Evolutionary conservation across 306 rosid species (phyloP).

Genomic region (Styphnolobium japonicum): DNA sequence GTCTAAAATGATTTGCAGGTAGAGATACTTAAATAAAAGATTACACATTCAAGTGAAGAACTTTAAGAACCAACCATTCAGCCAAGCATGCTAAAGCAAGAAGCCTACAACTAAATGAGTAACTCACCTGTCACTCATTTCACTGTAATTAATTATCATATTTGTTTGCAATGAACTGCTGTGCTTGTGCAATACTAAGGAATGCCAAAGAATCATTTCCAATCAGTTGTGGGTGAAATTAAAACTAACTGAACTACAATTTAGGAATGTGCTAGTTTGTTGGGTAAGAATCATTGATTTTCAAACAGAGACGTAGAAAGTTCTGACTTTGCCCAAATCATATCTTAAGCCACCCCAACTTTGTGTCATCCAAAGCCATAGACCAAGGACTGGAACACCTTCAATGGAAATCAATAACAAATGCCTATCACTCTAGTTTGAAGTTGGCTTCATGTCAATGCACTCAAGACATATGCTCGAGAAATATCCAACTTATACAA

Average conservation of each 20-base stretch:
- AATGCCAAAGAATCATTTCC: constrained; percentile 4
- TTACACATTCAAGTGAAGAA: constrained; percentile 3
- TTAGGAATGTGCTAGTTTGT: not conserved
- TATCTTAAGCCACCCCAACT: not conserved
- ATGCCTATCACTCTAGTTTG: not conserved
- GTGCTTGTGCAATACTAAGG: not conserved
- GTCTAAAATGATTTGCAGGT: not conserved
- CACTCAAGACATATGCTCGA: not conserved
- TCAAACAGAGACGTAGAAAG: not conserved
- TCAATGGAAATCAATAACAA: not conserved
- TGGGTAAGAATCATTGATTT: not conserved
- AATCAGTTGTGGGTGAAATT: not conserved
- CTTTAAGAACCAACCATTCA: constrained; percentile 14
- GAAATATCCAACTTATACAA: not conserved
- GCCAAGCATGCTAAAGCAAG: not conserved
- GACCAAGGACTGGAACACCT: not conserved
- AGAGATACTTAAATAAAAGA: not conserved
- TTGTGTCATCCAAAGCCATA: not conserved
- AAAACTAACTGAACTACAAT: not conserved
- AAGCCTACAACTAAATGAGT: not conserved
- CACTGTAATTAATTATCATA: not conserved
- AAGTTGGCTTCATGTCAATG: constrained; percentile 9
- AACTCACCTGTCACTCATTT: not conserved
- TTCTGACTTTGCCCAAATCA: not conserved
- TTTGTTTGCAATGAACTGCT: not conserved